phyloP scores from a whole-genome alignment of 2,329 filamentous ascomycete genomes.

The Aspergillus sp. region DNA sequence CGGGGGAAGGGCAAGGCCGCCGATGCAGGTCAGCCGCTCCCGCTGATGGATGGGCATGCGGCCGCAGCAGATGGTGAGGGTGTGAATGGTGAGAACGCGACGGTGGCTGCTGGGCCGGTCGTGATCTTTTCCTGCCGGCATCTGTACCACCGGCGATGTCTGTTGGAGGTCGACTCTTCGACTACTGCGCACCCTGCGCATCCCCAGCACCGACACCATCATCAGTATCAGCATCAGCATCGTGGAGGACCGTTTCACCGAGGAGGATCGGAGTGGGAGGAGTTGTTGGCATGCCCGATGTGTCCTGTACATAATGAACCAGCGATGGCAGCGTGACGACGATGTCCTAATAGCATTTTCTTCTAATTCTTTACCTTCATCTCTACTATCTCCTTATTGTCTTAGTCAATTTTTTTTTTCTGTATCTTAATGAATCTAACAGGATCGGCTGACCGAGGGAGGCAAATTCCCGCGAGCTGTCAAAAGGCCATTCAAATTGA shows the following conservation, averaged over 20 bases:
- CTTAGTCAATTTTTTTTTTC: not conserved
- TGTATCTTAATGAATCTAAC: too few species aligned
- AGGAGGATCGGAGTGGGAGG: conserved; percentile 31
- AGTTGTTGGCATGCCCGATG: conserved; percentile 22
- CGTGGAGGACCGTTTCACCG: conserved; percentile 3
- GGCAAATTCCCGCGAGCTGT: too few species aligned
- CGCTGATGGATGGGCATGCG: conserved; percentile 18
- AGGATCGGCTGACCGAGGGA: too few species aligned
- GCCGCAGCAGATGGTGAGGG: conserved; percentile 13
- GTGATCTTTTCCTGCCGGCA: conserved; percentile 53
- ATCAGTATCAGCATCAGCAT: not conserved
- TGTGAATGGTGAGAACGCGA: conserved; percentile 11
- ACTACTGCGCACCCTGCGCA: conserved; percentile 4
- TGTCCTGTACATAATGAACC: conserved; percentile 43
- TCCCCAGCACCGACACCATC: conserved; percentile 7
- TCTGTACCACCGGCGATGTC: conserved; percentile 50
- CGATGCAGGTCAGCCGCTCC: conserved; percentile 24
- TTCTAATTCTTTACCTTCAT: conserved; percentile 13
- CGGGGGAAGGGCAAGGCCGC: conserved; percentile 45
- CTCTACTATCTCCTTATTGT: conserved; percentile 16
- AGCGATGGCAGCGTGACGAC: conserved; percentile 16
- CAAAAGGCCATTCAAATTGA: too few species aligned
- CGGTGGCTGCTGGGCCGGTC: conserved; percentile 29
- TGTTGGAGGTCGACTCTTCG: conserved; percentile 33
- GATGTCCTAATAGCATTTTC: not conserved